These are phyloP conservation scores for Fusarium pseudoanthophilum DNA, from an alignment of 2,329 filamentous ascomycete genomes.

Conservation along the genomic window DNA sequence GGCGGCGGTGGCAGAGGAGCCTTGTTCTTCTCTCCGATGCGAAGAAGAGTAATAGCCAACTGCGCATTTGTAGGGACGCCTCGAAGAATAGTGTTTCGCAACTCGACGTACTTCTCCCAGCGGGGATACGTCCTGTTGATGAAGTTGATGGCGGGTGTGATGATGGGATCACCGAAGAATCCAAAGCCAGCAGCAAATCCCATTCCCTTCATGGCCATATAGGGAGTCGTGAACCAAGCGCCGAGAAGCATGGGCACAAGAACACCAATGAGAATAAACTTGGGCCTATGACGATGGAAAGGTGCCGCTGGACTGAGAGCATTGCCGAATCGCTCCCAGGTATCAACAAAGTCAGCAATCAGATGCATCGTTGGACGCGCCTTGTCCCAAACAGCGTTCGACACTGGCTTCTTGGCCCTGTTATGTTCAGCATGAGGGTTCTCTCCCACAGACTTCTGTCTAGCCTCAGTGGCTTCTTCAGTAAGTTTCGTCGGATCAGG, in stretches of 20 bases:
- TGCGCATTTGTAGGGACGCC: constrained; percentile 89
- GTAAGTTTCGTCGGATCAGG: constrained; percentile 61
- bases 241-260: constrained; percentile 63
- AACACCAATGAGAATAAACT: constrained; percentile 64
- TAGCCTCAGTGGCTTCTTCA: constrained; percentile 53
- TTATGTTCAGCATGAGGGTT: constrained; percentile 62
- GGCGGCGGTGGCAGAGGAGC: constrained; percentile 76
- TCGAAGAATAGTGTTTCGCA: constrained; percentile 80
- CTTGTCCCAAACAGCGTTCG: constrained; percentile 79
- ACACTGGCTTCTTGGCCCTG: constrained; percentile 82
- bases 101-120: constrained; percentile 80
- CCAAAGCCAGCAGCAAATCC: constrained; percentile 76
- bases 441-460: constrained; percentile 58
- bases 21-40: constrained; percentile 83
- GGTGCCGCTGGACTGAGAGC: constrained; percentile 72
- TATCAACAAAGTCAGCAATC: constrained; percentile 59
- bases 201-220: constrained; percentile 71
- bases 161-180: constrained; percentile 84
- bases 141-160: constrained; percentile 67
- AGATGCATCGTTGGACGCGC: constrained; percentile 77
- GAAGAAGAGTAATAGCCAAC: constrained; percentile 81
- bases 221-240: constrained; percentile 65
- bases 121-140: constrained; percentile 72
- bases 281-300: constrained; percentile 65
- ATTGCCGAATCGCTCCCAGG: constrained; percentile 63